Base-by-base conservation (phyloP, 1,139 yeast species). In the Magnusiomyces paraingens region DNA sequence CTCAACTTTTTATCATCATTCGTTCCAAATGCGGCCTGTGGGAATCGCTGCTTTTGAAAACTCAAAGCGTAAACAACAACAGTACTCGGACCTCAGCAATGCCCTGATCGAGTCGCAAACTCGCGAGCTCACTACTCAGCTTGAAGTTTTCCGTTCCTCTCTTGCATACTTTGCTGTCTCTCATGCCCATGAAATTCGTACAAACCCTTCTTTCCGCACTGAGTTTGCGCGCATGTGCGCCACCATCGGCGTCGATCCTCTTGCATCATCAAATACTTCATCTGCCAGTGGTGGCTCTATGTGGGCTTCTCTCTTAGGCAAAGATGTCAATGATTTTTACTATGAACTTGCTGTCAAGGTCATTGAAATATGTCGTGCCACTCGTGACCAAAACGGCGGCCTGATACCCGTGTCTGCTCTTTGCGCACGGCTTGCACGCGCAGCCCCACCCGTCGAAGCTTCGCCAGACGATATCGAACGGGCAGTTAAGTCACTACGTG, bases 171-270 rank as follows among this genome's bases (percentile, higher is more conserved):
- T 71, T 56, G 73, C 75, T 3, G 64, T 60, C n/a, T 69, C 66
- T n/a, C 74, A 72, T 69, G 90, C 91, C n/a, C 73, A 75, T 14
- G 90, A 86, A 61, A 83, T 89, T 53, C 72, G 79, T 53, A 75
- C 73, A 54, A 84, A 86, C 64, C 76, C 83, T 1, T 82, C 82
- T 56, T 83, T 87, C 65, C 71, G 93, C 47, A 72, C 77, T 29
- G 83, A 85, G 64, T 88, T 89, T 69, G 81, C 87, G 48, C 79
- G 80, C 57, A 83, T 89, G 76, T 86, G 95, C 62, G 74, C 77
- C 21, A 82, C 85, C 63, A 83, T 87, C 18, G 96, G 95, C 1
- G 82, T 88, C n/a, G 95, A 89, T 65, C 93, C 95, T 1, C 68
- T 88, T 44, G 84, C 83, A 41, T 66, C 76, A 41, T 72, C 76